These are phyloP conservation scores for Cordyceps militaris DNA, from an alignment of 2,329 filamentous ascomycete genomes.

Conservation along the genomic window DNA sequence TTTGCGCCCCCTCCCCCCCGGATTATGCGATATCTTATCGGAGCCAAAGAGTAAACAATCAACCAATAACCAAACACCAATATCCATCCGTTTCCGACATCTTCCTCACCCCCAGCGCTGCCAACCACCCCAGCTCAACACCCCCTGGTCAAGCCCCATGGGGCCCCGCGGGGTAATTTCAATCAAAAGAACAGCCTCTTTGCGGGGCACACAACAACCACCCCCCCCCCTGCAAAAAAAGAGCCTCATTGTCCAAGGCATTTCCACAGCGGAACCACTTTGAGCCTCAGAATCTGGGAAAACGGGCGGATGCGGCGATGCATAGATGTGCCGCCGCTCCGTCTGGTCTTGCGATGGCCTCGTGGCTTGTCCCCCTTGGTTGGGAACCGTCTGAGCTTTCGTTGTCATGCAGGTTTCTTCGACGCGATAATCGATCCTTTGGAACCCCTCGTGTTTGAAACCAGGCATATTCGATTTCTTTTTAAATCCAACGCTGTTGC, in stretches of 20 bases:
- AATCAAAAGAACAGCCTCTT: background rate
- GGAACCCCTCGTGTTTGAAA: too few species aligned
- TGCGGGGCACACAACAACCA: background rate
- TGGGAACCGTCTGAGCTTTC: too few species aligned
- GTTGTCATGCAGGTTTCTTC: too few species aligned
- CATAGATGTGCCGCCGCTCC: conserved; percentile 6
- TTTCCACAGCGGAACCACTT: background rate
- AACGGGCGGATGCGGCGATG: background rate
- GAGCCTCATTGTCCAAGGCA: background rate
- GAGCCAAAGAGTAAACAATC: background rate
- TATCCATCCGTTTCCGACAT: background rate
- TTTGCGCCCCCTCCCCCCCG: background rate
- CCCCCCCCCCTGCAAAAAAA: background rate
- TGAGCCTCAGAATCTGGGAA: background rate
- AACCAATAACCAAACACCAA: background rate
- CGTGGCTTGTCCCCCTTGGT: background rate
- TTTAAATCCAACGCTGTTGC: too few species aligned
- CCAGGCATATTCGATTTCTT: too few species aligned
- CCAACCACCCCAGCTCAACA: too few species aligned
- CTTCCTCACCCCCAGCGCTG: background rate
- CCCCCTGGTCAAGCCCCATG: background rate
- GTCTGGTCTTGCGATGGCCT: background rate
- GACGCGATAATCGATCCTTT: too few species aligned
- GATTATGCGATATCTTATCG: background rate
- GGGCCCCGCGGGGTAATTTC: conserved; percentile 5